Conservation (phyloP, 2,329 filamentous ascomycete species). For the Aquanectria penicillioides region DNA sequence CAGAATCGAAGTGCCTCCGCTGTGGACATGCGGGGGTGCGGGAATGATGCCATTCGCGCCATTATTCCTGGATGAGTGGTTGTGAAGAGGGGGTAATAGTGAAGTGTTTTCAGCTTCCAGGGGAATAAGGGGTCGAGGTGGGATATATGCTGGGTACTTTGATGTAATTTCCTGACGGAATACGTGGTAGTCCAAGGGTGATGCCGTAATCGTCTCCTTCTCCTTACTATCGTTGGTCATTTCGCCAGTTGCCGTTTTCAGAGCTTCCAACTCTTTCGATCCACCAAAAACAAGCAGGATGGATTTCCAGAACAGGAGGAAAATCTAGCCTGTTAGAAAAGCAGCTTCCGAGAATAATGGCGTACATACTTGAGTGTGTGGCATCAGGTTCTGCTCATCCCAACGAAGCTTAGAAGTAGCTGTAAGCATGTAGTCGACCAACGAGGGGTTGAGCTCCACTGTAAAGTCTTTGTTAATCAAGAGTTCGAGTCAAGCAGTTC, state of each 20-base stretch:
- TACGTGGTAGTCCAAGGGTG: conserved; percentile 93
- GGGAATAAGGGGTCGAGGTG: conserved; percentile 83
- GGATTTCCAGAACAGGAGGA: conserved; percentile 92
- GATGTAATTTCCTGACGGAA: conserved; percentile 97
- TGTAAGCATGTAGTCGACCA: conserved; percentile 78
- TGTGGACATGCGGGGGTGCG: conserved; percentile 62
- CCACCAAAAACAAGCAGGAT: conserved; percentile 88
- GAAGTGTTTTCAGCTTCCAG: conserved; percentile 92
- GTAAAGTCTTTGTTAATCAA: conserved; percentile 30
- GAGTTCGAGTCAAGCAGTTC: background rate
- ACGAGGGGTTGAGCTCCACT: conserved; percentile 70
- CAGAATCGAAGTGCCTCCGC: conserved; percentile 80
- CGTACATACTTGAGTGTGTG: conserved; percentile 68
- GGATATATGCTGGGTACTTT: conserved; percentile 96
- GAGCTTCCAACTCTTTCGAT: conserved; percentile 73
- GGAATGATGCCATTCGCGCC: conserved; percentile 71
- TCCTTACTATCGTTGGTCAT: conserved; percentile 67
- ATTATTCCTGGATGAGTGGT: conserved; percentile 72
- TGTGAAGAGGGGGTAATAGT: conserved; percentile 84
- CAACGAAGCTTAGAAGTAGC: conserved; percentile 75
- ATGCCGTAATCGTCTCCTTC: conserved; percentile 87
- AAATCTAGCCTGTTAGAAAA: conserved; percentile 61
- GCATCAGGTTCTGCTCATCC: conserved; percentile 72
- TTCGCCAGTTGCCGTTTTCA: conserved; percentile 78
- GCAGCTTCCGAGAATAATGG: background rate